Evolutionary conservation across 1,284 basidiomycete species (phyloP).

Genomic region (Porodaedalea pini): DNA sequence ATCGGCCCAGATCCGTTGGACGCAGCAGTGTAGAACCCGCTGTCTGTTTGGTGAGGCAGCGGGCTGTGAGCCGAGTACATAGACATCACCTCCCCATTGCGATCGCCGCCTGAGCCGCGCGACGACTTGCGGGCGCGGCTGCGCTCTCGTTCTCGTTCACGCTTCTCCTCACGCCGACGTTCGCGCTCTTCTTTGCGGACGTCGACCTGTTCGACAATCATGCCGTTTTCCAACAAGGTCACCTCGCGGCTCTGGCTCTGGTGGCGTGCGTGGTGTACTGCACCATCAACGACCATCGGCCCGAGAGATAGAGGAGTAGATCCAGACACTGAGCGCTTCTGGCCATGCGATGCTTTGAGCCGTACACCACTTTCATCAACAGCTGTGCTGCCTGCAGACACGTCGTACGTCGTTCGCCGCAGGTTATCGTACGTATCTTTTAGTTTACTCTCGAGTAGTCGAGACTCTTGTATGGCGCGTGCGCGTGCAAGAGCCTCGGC

Average conservation of each 20-base stretch:
- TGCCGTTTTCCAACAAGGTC: constrained; percentile 78
- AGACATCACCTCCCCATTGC: constrained; percentile 62
- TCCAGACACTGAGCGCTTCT: constrained; percentile 43
- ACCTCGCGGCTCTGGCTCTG: constrained; percentile 50
- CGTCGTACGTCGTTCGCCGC: constrained; percentile 71
- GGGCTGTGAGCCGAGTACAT: constrained; percentile 63
- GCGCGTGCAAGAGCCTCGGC: constrained; percentile 72
- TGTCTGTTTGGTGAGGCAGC: constrained; percentile 50
- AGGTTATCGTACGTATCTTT: constrained; percentile 75
- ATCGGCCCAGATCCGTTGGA: constrained; percentile 9
- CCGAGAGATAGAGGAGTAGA: constrained; percentile 37
- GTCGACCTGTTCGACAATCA: constrained; percentile 83
- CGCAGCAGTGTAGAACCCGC: constrained; percentile 39
- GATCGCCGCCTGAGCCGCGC: constrained; percentile 39
- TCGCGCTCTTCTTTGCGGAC: constrained; percentile 77
- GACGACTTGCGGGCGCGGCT: constrained; percentile 68
- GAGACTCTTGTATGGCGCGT: constrained; percentile 72
- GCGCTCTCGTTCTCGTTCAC: constrained; percentile 26
- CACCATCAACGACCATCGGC: constrained; percentile 12
- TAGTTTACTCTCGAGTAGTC: constrained; percentile 67
- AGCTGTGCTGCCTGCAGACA: constrained; percentile 37
- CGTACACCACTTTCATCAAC: constrained; percentile 12
- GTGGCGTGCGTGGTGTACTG: constrained; percentile 1
- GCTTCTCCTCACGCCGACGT: constrained; percentile 61
- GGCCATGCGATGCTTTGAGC: constrained; percentile 38